Percentiles rank a stretch among this genome's conserved stretches.
These are phyloP conservation scores for Schizochytrium sp. DNA, from an alignment of 108 stramenopile species.

Conservation along the genomic window DNA sequence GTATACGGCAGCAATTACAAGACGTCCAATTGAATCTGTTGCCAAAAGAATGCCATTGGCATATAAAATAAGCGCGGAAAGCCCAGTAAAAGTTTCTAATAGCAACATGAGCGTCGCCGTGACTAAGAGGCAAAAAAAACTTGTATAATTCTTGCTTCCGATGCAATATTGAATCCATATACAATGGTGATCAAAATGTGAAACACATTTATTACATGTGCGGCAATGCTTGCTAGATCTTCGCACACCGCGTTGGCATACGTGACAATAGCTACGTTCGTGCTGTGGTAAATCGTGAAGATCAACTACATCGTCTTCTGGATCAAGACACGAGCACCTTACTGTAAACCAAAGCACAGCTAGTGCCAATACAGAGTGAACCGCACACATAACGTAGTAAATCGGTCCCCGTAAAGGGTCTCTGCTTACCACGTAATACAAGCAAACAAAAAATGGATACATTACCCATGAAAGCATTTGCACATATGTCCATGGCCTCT, in stretches of 20 bases:
- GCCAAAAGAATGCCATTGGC: background rate
- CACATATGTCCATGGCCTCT: background rate
- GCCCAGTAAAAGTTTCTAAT: slow-evolving; percentile 4
- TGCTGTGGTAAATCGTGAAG: background rate
- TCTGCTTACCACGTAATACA: slow-evolving; percentile 12
- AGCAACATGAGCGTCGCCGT: background rate
- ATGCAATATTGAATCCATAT: slow-evolving; percentile 91
- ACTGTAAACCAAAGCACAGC: background rate
- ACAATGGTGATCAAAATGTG: slow-evolving; percentile 94
- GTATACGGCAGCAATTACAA: background rate
- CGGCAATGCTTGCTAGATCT: slow-evolving; percentile 90
- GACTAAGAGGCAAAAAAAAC: background rate
- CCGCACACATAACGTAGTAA: background rate
- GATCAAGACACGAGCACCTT: background rate
- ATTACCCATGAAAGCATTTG: slow-evolving; percentile 22
- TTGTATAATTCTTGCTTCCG: slow-evolving; percentile 11
- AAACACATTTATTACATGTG: slow-evolving; percentile 93
- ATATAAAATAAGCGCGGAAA: slow-evolving; percentile 25
- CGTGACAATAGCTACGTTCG: slow-evolving; percentile 85
- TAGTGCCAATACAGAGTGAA: background rate
- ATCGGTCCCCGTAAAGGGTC: background rate
- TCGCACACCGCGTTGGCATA: slow-evolving; percentile 82
- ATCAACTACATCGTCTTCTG: background rate
- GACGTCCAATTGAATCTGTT: background rate
- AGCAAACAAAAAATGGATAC: background rate